Base-by-base conservation (phyloP, 257 asterid species). In the Anisodus acutangulus region DNA sequence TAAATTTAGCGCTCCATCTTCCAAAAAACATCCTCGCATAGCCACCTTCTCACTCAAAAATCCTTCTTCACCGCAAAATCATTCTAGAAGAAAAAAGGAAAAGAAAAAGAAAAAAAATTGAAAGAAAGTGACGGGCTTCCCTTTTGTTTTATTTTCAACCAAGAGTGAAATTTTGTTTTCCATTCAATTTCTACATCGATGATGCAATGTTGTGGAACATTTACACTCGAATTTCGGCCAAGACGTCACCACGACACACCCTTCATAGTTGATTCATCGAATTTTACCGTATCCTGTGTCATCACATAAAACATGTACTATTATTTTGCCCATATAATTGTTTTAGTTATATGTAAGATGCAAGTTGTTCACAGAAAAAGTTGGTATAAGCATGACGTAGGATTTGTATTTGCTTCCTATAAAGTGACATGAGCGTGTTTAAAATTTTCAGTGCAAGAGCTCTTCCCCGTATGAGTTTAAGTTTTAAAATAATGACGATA, bases 141-240 rank as follows among this genome's bases (percentile, higher is more conserved):
- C 41, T 63, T 63, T 63, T 63, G 3, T 63, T 63, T 22, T 26
- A 22, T 22, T 22, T 22, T 31, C 41, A 9, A 1, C 69, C 69
- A 64, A 64, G 4, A 64, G 0, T 41, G 3, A 54, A 54, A 1
- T 35, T 67, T 49, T 8, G 10, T 49, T 67, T 58, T 16, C 16
- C 19, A 5, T 67, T 15, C 26, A 4, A 66, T 39, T 66, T 37
- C 22, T 49, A 51, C 45, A 51, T 51, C 2, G 2, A 76, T 76
- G 22, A 76, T 51, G 81, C 19, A 51, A 51, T 76, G 63, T 6
- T 51, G 63, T 22, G 51, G 81, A 51, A 76, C 22, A 49, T 12
- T 76, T 12, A 49, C 63, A 22, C 81, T 51, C 22, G 13, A 76
- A 76, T 51, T 51, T 35, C 63, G 81, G 63, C 81, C 45, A 76